A percentile compares a stretch with the other conserved stretches of the same genome.
These are phyloP conservation scores for Helenozyma baotianmanensis DNA, from an alignment of 805 yeast species.

Conservation along the genomic window DNA sequence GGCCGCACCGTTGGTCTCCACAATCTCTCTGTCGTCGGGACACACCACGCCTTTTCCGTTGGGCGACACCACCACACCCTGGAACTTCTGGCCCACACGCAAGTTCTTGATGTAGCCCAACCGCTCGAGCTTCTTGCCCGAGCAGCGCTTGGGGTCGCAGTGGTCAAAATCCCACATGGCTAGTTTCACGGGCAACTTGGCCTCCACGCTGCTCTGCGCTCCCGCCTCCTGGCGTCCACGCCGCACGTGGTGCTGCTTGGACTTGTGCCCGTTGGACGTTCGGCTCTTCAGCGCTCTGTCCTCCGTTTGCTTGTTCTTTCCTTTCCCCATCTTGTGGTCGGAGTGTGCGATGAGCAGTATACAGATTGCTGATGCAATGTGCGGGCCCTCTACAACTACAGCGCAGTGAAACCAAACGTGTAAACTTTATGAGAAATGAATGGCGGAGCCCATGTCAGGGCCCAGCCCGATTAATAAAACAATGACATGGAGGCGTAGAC, in stretches of 20 bases:
- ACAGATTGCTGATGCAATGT: too few relatives aligned
- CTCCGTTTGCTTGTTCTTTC: conserved; percentile 49
- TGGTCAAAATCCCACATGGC: conserved; percentile 99
- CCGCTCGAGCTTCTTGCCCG: conserved; percentile 90
- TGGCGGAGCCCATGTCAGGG: conserved; percentile 13
- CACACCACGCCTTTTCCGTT: conserved; percentile 88
- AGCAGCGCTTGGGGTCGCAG: conserved; percentile 96
- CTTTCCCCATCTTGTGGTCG: conserved; percentile 44
- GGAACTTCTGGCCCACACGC: conserved; percentile 89
- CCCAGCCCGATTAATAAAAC: conserved; percentile 10
- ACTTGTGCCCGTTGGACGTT: conserved; percentile 54
- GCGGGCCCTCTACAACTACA: not conserved
- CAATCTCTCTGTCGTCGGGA: conserved; percentile 76
- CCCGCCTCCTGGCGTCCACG: conserved; percentile 33
- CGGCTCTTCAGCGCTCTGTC: conserved; percentile 29
- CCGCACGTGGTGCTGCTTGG: conserved; percentile 48
- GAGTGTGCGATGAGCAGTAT: too few relatives aligned
- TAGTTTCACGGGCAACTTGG: conserved; percentile 69
- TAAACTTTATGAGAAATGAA: too few relatives aligned
- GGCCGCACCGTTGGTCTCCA: conserved; percentile 83
- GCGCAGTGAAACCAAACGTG: too few relatives aligned
- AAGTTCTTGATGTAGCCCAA: conserved; percentile 75
- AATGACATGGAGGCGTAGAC: conserved; percentile 4
- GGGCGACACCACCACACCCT: conserved; percentile 88
- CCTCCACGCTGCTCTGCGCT: conserved; percentile 16